Evolutionary conservation across 768 basidiomycete species (phyloP).

Genomic region (Gelatoporia subvermispora): DNA sequence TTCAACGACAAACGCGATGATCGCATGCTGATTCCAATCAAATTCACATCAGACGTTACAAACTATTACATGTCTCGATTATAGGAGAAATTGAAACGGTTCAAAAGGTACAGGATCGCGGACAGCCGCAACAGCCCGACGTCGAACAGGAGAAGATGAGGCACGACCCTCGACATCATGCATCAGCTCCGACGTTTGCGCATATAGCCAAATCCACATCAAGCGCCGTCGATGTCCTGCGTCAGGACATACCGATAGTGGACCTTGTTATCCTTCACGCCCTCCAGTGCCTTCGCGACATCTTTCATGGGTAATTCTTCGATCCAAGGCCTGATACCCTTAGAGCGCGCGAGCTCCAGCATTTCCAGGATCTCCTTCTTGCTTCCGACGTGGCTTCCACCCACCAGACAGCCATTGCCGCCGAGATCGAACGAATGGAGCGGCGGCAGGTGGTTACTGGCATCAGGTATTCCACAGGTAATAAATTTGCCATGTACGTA

Average conservation of each 20-base stretch:
- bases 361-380: constrained; percentile 56
- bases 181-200: too few relatives aligned
- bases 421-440: constrained; percentile 28
- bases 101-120: too few relatives aligned
- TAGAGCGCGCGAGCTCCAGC: constrained; percentile 53
- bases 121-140: too few relatives aligned
- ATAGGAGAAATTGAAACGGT: too few relatives aligned
- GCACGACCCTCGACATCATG: too few relatives aligned
- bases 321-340: constrained; percentile 44
- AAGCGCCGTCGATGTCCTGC: constrained; percentile 15
- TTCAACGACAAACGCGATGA: too few relatives aligned
- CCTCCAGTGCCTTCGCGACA: constrained; percentile 41
- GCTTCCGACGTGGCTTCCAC: constrained; percentile 43
- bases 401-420: constrained; percentile 15
- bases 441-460: constrained; percentile 31
- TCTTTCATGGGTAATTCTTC: constrained; percentile 43
- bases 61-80: too few relatives aligned
- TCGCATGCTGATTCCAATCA: too few relatives aligned
- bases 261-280: constrained; percentile 42
- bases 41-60: too few relatives aligned
- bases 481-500: constrained; percentile 51
- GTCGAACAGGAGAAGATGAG: too few relatives aligned
- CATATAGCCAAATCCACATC: too few relatives aligned
- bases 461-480: constrained; percentile 53
- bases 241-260: constrained; percentile 52